Conservation (phyloP, 257 asterid genomes). For the Solanum megistacrolobum region DNA sequence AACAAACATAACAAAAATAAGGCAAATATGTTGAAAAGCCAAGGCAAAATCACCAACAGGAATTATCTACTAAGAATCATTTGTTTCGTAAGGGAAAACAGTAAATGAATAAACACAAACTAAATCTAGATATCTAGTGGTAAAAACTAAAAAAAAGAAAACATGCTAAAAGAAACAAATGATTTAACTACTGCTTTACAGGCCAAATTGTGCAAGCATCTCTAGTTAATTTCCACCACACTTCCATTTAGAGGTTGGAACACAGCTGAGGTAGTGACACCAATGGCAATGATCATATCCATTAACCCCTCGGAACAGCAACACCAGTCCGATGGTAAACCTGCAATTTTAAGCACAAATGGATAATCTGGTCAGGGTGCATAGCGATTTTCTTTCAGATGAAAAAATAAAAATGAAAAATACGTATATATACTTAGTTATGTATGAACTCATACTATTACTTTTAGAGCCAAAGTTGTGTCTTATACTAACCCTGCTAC, state of each 20-base stretch:
- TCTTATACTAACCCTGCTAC: conserved; percentile 49
- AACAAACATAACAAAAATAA: background rate
- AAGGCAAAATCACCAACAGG: background rate
- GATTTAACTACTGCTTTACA: background rate
- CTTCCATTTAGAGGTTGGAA: conserved; percentile 72
- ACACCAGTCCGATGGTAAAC: conserved; percentile 50
- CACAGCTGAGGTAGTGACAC: conserved; percentile 71
- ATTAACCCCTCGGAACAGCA: conserved; percentile 67
- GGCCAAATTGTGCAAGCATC: background rate
- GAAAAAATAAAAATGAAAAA: background rate
- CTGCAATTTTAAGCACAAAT: conserved; percentile 21
- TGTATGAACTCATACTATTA: background rate
- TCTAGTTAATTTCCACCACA: conserved; percentile 25
- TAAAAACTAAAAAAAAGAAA: background rate
- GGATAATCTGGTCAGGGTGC: background rate
- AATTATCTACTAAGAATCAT: background rate
- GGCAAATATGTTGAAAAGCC: background rate
- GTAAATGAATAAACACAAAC: background rate
- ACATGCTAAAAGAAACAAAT: background rate
- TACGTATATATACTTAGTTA: background rate
- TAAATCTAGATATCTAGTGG: background rate
- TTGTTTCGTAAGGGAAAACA: background rate
- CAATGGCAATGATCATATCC: conserved; percentile 69
- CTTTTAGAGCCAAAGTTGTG: background rate
- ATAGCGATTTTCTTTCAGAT: background rate